Percentiles rank a stretch among this genome's conserved stretches.
Conservation (phyloP, 1,139 yeast species). For the Lodderomyces orthopsilosis region DNA sequence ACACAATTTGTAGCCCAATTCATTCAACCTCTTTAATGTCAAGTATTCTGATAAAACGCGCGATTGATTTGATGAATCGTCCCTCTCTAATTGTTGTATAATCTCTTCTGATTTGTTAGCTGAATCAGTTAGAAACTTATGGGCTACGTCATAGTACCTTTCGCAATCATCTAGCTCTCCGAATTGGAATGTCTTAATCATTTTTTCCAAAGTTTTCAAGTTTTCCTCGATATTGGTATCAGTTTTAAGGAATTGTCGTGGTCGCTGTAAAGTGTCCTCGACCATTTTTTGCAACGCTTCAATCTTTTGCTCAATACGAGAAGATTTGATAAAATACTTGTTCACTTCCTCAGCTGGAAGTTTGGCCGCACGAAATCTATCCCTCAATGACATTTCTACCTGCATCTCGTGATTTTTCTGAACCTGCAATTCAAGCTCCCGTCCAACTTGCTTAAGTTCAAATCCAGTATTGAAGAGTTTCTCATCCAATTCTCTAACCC, state of each 20-base stretch:
- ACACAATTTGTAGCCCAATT: conserved; percentile 7
- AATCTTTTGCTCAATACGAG: conserved; percentile 10
- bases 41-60: conserved; percentile 6
- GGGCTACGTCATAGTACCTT: conserved; percentile 4
- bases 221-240: conserved; percentile 10
- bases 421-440: conserved; percentile 8
- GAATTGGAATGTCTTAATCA: conserved; percentile 6
- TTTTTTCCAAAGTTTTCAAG: conserved; percentile 2
- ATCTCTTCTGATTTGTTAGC: conserved; percentile 3
- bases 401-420: conserved; percentile 6
- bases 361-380: conserved; percentile 8
- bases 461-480: conserved; percentile 8
- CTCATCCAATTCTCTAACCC: conserved; percentile 8
- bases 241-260: conserved; percentile 8
- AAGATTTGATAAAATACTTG: conserved; percentile 7
- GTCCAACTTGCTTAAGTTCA: conserved; percentile 7
- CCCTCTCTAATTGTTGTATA: background rate
- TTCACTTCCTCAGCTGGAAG: conserved; percentile 6
- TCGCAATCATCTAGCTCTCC: conserved; percentile 6
- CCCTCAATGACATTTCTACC: conserved; percentile 11
- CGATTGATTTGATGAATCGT: background rate
- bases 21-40: conserved; percentile 10
- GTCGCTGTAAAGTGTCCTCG: background rate
- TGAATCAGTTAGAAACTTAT: conserved; percentile 5
- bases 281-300: conserved; percentile 1